phyloP scores from a whole-genome alignment of 2,329 filamentous ascomycete genomes.

The Pyrenochaeta sp. region DNA sequence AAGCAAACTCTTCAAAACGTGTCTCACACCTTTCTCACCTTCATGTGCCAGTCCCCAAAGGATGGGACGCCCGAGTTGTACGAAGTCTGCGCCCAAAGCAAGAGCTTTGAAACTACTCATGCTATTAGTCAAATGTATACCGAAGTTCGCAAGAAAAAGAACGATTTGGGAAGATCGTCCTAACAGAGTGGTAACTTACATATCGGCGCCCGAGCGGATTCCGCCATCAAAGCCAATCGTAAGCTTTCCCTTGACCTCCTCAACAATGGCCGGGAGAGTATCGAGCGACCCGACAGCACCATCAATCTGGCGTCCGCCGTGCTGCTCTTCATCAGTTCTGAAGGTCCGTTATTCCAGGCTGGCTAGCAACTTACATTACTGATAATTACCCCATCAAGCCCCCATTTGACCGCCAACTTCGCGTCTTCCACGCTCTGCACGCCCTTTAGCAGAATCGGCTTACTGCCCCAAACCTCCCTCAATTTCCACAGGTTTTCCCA shows the following conservation, averaged over 20 bases:
- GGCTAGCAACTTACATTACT: too few species aligned
- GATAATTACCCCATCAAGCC: constrained; percentile 57
- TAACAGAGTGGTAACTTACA: neutral
- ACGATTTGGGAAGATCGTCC: too few species aligned
- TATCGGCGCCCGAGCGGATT: constrained; percentile 63
- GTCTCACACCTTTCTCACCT: constrained; percentile 43
- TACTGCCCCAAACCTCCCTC: constrained; percentile 41
- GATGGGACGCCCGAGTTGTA: constrained; percentile 58
- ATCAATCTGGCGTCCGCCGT: constrained; percentile 67
- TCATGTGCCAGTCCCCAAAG: constrained; percentile 60
- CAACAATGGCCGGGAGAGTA: constrained; percentile 52
- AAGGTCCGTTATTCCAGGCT: too few species aligned
- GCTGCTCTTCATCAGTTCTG: constrained; percentile 28
- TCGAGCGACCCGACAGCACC: constrained; percentile 63
- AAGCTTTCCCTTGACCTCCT: constrained; percentile 55
- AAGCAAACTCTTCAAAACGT: constrained; percentile 19
- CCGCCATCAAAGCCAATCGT: constrained; percentile 69
- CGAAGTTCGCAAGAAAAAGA: too few species aligned
- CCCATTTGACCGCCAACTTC: constrained; percentile 53
- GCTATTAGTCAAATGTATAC: too few species aligned
- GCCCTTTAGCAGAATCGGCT: constrained; percentile 25
- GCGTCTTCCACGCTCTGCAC: constrained; percentile 54
- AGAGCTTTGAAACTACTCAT: constrained; percentile 60
- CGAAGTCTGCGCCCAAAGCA: constrained; percentile 60
- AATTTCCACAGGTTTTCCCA: constrained; percentile 42